A percentile compares a stretch with the other conserved stretches of the same genome.
Evolutionary conservation across 2,329 filamentous ascomycete species (phyloP).

Genomic region (Cladophialophora carrionii): DNA sequence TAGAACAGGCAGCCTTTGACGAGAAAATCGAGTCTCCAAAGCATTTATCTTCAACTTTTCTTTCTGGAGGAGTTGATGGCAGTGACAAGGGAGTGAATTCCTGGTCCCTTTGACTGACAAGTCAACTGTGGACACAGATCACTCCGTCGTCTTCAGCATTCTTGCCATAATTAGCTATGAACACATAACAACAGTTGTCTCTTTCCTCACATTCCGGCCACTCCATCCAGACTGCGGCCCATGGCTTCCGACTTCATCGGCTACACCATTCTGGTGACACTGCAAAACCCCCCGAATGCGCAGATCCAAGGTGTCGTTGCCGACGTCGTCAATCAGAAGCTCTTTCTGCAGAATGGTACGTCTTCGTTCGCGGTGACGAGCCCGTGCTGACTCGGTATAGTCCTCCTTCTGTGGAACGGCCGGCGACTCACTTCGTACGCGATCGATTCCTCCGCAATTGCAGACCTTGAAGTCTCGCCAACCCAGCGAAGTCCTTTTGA

Average conservation of each 20-base stretch:
- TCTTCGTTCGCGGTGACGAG: slow-evolving; percentile 21
- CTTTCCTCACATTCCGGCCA: background rate
- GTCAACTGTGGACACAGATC: background rate
- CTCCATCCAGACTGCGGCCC: slow-evolving; percentile 9
- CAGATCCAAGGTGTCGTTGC: slow-evolving; percentile 71
- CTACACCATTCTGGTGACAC: slow-evolving; percentile 72
- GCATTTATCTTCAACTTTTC: no score
- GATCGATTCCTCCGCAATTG: slow-evolving; percentile 62
- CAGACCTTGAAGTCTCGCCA: slow-evolving; percentile 60
- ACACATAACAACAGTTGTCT: background rate
- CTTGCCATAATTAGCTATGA: background rate
- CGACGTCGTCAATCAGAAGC: slow-evolving; percentile 68
- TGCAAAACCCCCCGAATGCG: slow-evolving; percentile 66
- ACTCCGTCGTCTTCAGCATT: background rate
- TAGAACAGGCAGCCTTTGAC: no score
- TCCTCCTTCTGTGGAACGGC: slow-evolving; percentile 55
- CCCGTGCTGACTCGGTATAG: slow-evolving; percentile 45
- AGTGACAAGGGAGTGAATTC: background rate
- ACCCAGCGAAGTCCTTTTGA: slow-evolving; percentile 34
- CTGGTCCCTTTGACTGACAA: background rate
- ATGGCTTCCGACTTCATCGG: slow-evolving; percentile 76
- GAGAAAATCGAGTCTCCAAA: no score
- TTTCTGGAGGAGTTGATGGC: background rate
- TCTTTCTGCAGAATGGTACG: slow-evolving; percentile 74
- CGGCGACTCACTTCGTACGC: slow-evolving; percentile 58